Evolutionary conservation across 208 protist species (phyloP), one percentile per base, ranked within the genome.

Genomic region (Leishmania turanica): DNA sequence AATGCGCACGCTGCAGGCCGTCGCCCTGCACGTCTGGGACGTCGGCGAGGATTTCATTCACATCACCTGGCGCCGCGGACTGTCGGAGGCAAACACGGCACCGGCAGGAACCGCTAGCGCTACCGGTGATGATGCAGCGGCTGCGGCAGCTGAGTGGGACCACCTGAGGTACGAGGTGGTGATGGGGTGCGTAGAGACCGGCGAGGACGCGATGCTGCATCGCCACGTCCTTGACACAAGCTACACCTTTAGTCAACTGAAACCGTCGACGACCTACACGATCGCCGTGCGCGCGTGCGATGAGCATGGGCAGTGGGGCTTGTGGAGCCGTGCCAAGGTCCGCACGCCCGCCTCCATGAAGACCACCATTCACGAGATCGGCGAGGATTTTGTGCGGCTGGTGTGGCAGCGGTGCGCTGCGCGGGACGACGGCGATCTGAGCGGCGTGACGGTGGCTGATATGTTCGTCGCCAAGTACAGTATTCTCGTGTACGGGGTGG

Each of bases 141-240:
- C 34, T 24, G 65, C 34, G 42, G 64, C 49, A 15, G 64, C 84
- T 17, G 56, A 70, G 69, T 95, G 92, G 90, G 82, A 86, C 42
- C 87, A 88, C 70, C 84, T 97, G 34, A 97, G 96, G 88, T 98
- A 98, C 88, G 96, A 98, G 75, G 84, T 98, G 34, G 88, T 97
- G 27, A 91, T 98, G 42, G 92, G 90, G 54, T 97, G 90, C 82
- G 64, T 95, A 34, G 87, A 95, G 78, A 96, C 89, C 37, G 89
- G 90, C n/a, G 91, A 98, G 73, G 90, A 97, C 78, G 64, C 75
- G 17, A 79, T 98, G 56, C 81, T 97, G 47, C 92, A 96, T 66
- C 83, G 84, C 27, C 89, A 97, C 72, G 90, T 98, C 58, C 82
- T 97, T 34, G 88, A 96, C 60, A 97, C 90, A 9, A 95, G 82